Conservation (phyloP, 2,329 filamentous ascomycete species). For the Paraphaeosphaeria minitans region DNA sequence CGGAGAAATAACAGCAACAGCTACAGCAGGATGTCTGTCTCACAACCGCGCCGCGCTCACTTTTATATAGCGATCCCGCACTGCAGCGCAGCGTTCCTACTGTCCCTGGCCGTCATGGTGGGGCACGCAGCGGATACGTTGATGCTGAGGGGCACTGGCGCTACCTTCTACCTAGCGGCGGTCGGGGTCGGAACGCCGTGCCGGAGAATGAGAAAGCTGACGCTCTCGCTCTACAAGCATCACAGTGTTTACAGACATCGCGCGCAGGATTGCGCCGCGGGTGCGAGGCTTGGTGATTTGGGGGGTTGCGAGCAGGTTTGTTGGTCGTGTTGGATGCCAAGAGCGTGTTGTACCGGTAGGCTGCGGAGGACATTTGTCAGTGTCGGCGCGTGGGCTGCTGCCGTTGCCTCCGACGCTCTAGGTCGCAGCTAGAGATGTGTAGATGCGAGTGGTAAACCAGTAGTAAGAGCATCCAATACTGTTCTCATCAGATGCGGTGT, state of each 20-base stretch:
- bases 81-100: background rate
- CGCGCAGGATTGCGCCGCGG: background rate
- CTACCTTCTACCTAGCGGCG: too few relatives aligned
- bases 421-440: background rate
- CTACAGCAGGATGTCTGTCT: background rate
- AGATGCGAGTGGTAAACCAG: background rate
- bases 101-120: conserved; percentile 10
- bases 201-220: background rate
- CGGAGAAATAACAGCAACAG: background rate
- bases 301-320: background rate
- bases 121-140: background rate
- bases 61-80: conserved; percentile 4
- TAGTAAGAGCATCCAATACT: background rate
- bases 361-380: background rate
- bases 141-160: conserved; percentile 6
- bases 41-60: background rate
- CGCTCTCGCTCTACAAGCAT: background rate
- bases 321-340: background rate
- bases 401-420: background rate
- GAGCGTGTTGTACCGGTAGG: background rate
- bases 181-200: background rate
- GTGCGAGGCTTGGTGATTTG: conserved; percentile 2
- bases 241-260: background rate
- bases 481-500: background rate
- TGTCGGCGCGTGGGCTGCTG: background rate